These are phyloP conservation scores for Pseudofabraea citricarpa DNA, from an alignment of 2,329 filamentous ascomycete genomes.

Conservation along the genomic window DNA sequence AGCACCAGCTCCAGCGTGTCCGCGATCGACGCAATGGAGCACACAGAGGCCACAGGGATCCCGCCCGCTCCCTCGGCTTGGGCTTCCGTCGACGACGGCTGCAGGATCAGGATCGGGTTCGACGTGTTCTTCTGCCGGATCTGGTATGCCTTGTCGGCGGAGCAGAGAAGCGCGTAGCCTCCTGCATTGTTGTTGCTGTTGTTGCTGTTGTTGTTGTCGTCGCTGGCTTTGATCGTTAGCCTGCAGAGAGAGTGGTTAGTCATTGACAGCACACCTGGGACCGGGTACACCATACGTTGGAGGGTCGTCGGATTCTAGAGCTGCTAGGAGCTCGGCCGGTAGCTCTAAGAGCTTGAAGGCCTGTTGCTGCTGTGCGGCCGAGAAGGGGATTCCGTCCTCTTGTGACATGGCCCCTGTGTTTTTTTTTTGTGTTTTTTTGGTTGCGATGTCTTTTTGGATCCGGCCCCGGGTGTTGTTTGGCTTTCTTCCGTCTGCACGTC, in stretches of 20 bases:
- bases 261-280: too few relatives aligned
- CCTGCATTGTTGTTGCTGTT: too few relatives aligned
- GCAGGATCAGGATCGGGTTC: slow-evolving; percentile 57
- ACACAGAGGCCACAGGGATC: slow-evolving; percentile 33
- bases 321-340: slow-evolving; percentile 50
- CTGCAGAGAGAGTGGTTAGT: not conserved
- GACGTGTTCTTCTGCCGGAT: slow-evolving; percentile 64
- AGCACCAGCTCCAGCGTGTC: slow-evolving; percentile 58
- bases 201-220: too few relatives aligned
- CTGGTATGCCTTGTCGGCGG: slow-evolving; percentile 47
- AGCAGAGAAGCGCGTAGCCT: slow-evolving; percentile 48
- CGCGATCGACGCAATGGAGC: slow-evolving; percentile 50
- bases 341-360: slow-evolving; percentile 60
- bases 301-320: slow-evolving; percentile 49
- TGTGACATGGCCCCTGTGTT: slow-evolving; percentile 21
- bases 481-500: too few relatives aligned
- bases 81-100: slow-evolving; percentile 26
- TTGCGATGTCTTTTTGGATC: not conserved
- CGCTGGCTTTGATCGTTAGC: slow-evolving; percentile 3
- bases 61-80: slow-evolving; percentile 16
- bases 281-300: slow-evolving; percentile 41
- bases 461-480: too few relatives aligned
- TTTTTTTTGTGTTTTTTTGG: not conserved
- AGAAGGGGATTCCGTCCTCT: slow-evolving; percentile 42
- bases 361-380: slow-evolving; percentile 41